These are phyloP conservation scores for Polychaeton citri DNA, from an alignment of 2,329 filamentous ascomycete genomes.

Conservation along the genomic window DNA sequence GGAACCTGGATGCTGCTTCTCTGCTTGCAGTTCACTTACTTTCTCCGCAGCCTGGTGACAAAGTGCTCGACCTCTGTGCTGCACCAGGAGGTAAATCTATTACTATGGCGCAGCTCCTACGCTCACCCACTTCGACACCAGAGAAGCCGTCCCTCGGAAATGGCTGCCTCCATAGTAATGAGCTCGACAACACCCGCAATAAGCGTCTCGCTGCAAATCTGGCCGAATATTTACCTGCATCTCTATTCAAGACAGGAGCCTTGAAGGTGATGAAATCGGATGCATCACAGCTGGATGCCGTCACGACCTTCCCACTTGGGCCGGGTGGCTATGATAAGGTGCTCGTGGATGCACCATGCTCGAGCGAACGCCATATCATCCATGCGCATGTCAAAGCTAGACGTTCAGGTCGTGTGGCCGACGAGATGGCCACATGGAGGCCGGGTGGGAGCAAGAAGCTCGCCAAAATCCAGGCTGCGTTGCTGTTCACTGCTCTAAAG, in stretches of 20 bases:
- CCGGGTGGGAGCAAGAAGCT: constrained; percentile 23
- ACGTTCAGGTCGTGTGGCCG: constrained; percentile 13
- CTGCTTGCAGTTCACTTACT: constrained; percentile 24
- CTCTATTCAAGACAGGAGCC: constrained; percentile 7
- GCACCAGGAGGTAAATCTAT: constrained; percentile 26
- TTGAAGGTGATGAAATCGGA: constrained; percentile 14
- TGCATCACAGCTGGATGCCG: constrained; percentile 8
- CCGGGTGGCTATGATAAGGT: constrained; percentile 27
- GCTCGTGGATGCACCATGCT: constrained; percentile 29
- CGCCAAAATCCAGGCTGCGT: constrained; percentile 20
- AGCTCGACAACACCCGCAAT: constrained; percentile 20
- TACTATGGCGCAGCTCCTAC: constrained; percentile 20
- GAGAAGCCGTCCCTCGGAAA: constrained; percentile 3
- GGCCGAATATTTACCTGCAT: constrained; percentile 11
- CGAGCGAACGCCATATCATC: constrained; percentile 28
- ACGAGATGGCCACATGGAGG: constrained; percentile 27
- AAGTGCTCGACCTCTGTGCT: constrained; percentile 28
- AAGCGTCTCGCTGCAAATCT: constrained; percentile 19
- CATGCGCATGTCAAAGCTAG: constrained; percentile 21
- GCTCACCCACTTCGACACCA: constrained; percentile 5
- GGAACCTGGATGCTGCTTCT: constrained; percentile 21
- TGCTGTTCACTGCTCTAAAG: constrained; percentile 24
- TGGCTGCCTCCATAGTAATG: constrained; percentile 26
- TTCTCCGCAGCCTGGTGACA: constrained; percentile 21
- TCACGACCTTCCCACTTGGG: constrained; percentile 14